Evolutionary conservation across 176 grass and related monocot genomes (phyloP).

Genomic region (Aegilops speltoides): DNA sequence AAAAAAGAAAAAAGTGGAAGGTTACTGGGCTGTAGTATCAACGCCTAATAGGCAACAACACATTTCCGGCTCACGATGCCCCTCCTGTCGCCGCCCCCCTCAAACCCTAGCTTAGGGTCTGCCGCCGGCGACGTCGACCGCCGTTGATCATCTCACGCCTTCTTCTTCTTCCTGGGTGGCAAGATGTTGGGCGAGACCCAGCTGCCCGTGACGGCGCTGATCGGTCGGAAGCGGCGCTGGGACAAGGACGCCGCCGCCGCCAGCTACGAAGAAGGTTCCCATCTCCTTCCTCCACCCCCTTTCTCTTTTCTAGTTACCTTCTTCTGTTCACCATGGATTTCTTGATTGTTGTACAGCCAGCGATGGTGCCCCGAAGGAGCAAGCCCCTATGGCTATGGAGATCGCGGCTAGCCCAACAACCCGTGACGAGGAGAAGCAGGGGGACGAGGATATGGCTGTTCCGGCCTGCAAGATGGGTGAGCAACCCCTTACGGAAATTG

Average conservation of each 20-base stretch:
- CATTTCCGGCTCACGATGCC: too few species aligned
- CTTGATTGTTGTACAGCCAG: background rate
- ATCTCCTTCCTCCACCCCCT: too few species aligned
- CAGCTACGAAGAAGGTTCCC: background rate
- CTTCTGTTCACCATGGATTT: background rate
- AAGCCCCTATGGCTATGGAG: background rate
- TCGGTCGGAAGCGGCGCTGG: background rate
- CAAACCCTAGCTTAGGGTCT: too few species aligned
- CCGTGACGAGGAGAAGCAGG: too few species aligned
- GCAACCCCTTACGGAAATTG: too few species aligned
- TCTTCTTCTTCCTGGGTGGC: background rate
- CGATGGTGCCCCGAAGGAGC: background rate
- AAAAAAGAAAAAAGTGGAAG: too few species aligned
- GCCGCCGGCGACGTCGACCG: background rate
- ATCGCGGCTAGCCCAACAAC: background rate
- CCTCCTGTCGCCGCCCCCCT: too few species aligned
- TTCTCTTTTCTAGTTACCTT: too few species aligned
- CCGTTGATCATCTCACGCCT: background rate
- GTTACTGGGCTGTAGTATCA: too few species aligned
- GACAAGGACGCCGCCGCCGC: background rate
- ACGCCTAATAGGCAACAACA: too few species aligned
- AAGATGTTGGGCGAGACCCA: background rate
- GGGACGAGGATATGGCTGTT: too few species aligned
- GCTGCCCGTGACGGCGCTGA: background rate
- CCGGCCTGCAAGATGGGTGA: too few species aligned